A percentile compares a stretch with the other conserved stretches of the same genome.
phyloP scores from a whole-genome alignment of 1,284 basidiomycete genomes.

The Rhodotorula sp. region DNA sequence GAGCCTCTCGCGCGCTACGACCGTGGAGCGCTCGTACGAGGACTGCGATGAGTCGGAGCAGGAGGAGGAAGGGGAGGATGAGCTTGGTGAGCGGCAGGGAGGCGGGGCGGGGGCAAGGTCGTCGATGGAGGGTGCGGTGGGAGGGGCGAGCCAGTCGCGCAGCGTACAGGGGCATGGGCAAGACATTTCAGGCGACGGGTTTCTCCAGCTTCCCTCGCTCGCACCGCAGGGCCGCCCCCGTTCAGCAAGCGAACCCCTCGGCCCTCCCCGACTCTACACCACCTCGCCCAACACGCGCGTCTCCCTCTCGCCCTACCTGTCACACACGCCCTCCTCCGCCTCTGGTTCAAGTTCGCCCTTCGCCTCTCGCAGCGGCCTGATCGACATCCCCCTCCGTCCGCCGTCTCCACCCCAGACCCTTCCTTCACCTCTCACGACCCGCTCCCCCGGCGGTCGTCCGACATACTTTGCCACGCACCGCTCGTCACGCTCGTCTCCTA shows the following conservation, averaged over 20 bases:
- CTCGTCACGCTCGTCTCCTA: conserved; percentile 11
- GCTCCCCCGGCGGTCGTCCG: not conserved
- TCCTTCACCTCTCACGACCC: not conserved
- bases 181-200: not conserved
- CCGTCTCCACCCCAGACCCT: not conserved
- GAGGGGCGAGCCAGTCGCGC: not conserved
- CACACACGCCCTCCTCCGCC: conserved; percentile 3
- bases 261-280: not conserved
- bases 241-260: conserved; percentile 19
- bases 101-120: not conserved
- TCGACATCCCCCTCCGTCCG: conserved; percentile 17
- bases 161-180: too few species aligned
- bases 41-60: not conserved
- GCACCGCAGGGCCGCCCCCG: conserved; percentile 14
- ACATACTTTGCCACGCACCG: conserved; percentile 16
- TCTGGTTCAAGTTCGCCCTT: conserved; percentile 21
- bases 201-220: not conserved
- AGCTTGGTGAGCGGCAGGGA: not conserved
- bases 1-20: not conserved
- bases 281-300: not conserved
- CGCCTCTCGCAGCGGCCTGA: conserved; percentile 21
- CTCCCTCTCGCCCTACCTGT: conserved; percentile 2
- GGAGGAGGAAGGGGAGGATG: conserved; percentile 3
- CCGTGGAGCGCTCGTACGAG: not conserved
- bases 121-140: not conserved